A percentile compares a stretch with the other conserved stretches of the same genome.
Conservation (phyloP, 2,329 filamentous ascomycete genomes). For the Microdochium bolleyi region DNA sequence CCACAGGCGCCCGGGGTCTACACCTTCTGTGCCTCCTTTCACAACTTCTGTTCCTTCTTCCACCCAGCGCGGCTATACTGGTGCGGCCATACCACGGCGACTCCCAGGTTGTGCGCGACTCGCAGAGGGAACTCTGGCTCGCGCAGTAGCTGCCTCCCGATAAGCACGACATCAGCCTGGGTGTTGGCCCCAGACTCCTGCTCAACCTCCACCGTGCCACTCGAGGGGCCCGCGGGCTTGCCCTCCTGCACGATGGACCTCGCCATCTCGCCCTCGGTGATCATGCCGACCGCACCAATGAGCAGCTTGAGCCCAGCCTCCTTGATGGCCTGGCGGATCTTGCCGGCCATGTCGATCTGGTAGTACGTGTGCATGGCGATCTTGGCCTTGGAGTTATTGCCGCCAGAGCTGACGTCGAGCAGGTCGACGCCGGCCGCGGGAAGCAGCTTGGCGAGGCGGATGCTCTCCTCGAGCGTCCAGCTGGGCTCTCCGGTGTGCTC, state of each 20-base stretch:
- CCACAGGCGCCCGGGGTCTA: too few species aligned
- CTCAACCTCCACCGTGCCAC: constrained; percentile 31
- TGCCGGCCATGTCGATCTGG: constrained; percentile 66
- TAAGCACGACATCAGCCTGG: constrained; percentile 62
- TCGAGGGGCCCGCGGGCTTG: constrained; percentile 17
- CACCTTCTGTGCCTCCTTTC: too few species aligned
- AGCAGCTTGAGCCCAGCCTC: constrained; percentile 42
- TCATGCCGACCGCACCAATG: constrained; percentile 68
- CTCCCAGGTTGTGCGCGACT: constrained; percentile 63
- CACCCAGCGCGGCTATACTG: constrained; percentile 45
- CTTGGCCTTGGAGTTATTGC: constrained; percentile 55
- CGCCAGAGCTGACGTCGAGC: constrained; percentile 73
- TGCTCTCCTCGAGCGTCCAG: constrained; percentile 65
- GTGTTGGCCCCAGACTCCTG: constrained; percentile 28
- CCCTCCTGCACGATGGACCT: constrained; percentile 45
- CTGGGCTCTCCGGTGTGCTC: constrained; percentile 34
- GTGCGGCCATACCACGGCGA: constrained; percentile 63
- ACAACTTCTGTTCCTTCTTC: constrained; percentile 16
- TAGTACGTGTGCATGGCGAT: constrained; percentile 57
- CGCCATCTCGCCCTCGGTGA: constrained; percentile 63
- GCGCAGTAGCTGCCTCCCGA: constrained; percentile 71
- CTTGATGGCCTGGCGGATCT: constrained; percentile 59
- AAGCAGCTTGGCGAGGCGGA: constrained; percentile 60
- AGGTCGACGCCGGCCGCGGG: constrained; percentile 71
- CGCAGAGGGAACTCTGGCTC: constrained; percentile 73